Base-by-base conservation (phyloP, 805 yeast genomes). In the Candida chilensis region DNA sequence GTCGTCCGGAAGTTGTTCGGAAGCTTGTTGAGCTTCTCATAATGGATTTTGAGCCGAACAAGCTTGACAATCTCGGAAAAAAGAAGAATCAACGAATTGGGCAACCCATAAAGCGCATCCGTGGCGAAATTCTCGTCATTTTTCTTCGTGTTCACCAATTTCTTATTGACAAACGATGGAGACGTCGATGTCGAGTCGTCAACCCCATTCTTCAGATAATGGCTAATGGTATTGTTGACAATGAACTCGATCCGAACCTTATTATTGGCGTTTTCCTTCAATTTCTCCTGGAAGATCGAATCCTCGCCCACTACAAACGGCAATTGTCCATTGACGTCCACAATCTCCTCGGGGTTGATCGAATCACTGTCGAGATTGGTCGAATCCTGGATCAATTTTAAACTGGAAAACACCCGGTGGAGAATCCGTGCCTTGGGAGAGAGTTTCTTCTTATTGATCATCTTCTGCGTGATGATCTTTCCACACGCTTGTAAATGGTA, bases 101-200 rank as follows among this genome's bases (percentile, higher is more conserved):
- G 95, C 33, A 86, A 57, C 1, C 95, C 95, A 48, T 83, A 85
- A 29, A 85, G 59, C 0, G 88, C 83, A 50, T 82, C 94, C 1
- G 88, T 78, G 6, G 87, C 77, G 37, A 79, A 64, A 31, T 71
- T 63, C 37, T 73, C 72, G 43, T 71, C 74, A 33, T 70, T 71
- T 21, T 66, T 54, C 40, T 68, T 72, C 36, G 66, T 57, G 34
- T 61, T 63, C 33, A 62, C 58, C 32, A 60, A 46, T 38, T 57
- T 59, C 37, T 59, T 60, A 40, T 63, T 54, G 9, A 59, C 59
- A 40, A 63, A 63, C 29, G 53, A 44, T 4, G 67, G 68, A 5
- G 65, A 50, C 1, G 62, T 40, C 21, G 38, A 38, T 24, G 37
- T 41, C 29, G 28, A n/a, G 22, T 27, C 19, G 20, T 31, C 24